Base-by-base conservation (phyloP, 1,284 basidiomycete genomes). In the Ganoderma resinaceum region DNA sequence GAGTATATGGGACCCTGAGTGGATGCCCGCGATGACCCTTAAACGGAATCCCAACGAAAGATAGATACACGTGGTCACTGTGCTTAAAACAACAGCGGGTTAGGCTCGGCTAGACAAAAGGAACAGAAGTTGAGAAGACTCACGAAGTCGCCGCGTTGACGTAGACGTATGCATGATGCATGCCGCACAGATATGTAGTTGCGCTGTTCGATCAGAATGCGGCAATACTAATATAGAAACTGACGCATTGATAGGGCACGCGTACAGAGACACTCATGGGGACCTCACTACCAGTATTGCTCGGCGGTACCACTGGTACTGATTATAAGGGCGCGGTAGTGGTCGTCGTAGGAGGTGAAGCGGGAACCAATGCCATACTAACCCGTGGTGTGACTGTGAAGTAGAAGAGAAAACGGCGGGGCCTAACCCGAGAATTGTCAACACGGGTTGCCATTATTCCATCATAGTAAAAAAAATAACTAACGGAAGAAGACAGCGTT, bases 41-140 rank as follows among this genome's bases (percentile, higher is more conserved):
- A 38, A 1, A 57, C n/a, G 29, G 37, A 9, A 43, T 2, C 37
- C 40, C 9, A 23, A 26, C 23, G 35, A 38, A 16, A 20, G 23
- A 31, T 40, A n/a, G n/a, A n/a, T n/a, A 69, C 66, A 82, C 62
- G 69, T 82, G 82, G 70, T 83, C 81, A 66, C 81, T 82, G 76
- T 83, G 82, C 82, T 82, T 70, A 62, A 61, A 33, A 33, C 11
- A n/a, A 23, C 40, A 38, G 35, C 18, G n/a, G n/a, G 52, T 60
- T 59, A 69, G 40, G 18, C 16, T 23, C n/a, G 29, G 43, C 12
- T 29, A n/a, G 23, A 55, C 23, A 40, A 20, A 5, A 66, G 52
- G 20, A 33, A 53, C 7, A 53, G 29, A 16, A 12, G 18, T 37
- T 23, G 42, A 1, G 37, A 52, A 6, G 1, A 70, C 75, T 58